A percentile compares a stretch with the other conserved stretches of the same genome.
phyloP scores from a whole-genome alignment of 352 stramenopile genomes.

The Pythium brassicae region DNA sequence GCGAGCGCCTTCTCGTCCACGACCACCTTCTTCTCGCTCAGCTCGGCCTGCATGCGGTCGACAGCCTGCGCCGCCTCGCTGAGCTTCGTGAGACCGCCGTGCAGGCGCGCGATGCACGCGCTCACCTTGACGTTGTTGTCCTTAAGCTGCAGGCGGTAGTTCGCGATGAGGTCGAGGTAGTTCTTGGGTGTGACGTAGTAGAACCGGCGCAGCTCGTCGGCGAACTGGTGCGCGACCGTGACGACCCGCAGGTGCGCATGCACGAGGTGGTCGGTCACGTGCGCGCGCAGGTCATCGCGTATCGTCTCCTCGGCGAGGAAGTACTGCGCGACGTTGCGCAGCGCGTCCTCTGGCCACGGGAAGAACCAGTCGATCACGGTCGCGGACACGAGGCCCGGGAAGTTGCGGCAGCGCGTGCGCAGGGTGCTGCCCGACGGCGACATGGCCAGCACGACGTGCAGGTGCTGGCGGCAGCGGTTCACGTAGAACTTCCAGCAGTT shows the following conservation, averaged over 20 bases:
- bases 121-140: conserved; percentile 89
- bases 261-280: conserved; percentile 89
- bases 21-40: conserved; percentile 93
- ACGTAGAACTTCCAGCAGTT: conserved; percentile 95
- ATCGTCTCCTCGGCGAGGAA: conserved; percentile 90
- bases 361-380: conserved; percentile 97
- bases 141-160: conserved; percentile 90
- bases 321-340: conserved; percentile 91
- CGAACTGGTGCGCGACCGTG: conserved; percentile 86
- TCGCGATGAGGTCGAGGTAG: conserved; percentile 95
- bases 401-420: conserved; percentile 92
- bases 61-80: conserved; percentile 91
- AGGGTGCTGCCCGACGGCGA: conserved; percentile 91
- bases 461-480: conserved; percentile 89
- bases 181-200: conserved; percentile 98
- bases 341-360: conserved; percentile 91
- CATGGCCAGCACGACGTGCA: conserved; percentile 95
- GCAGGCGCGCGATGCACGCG: conserved; percentile 85
- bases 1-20: conserved; percentile 94
- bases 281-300: conserved; percentile 76
- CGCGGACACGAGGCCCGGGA: conserved; percentile 90
- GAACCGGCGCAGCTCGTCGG: conserved; percentile 86
- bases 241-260: conserved; percentile 91
- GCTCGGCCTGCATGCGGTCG: conserved; percentile 92
- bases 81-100: conserved; percentile 92